phyloP scores from a whole-genome alignment of 495 filamentous ascomycete genomes.

The Tuber calosporum region DNA sequence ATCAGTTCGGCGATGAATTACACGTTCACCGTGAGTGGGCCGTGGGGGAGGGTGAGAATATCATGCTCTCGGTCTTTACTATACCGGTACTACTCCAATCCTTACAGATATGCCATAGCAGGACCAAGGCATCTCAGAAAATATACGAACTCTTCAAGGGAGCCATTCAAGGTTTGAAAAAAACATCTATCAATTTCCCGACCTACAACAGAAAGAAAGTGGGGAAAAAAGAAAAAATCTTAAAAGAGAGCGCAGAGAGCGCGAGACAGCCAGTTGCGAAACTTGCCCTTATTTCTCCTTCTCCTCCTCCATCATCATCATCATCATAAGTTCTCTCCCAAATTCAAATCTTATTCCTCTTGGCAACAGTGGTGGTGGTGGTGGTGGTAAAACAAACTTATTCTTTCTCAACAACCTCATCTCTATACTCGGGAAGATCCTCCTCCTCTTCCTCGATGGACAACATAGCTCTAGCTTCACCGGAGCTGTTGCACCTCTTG shows the following conservation, averaged over 20 bases:
- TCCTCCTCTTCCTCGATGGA: conserved; percentile 13
- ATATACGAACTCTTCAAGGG: background rate
- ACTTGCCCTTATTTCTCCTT: background rate
- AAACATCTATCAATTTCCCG: background rate
- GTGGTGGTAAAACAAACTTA: conserved; percentile 1
- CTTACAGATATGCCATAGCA: background rate
- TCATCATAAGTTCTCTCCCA: too few species aligned
- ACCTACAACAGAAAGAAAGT: background rate
- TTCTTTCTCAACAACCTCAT: conserved; percentile 26
- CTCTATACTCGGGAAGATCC: conserved; percentile 22
- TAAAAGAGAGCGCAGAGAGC: background rate
- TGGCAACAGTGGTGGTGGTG: background rate
- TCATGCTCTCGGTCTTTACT: background rate
- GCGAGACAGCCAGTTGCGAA: background rate
- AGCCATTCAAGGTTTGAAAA: background rate
- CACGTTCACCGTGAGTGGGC: background rate
- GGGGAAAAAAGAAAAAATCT: background rate
- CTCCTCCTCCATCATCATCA: background rate
- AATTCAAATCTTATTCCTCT: background rate
- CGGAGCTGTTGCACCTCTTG: background rate
- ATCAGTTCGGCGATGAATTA: background rate
- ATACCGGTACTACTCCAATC: background rate
- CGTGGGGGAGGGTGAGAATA: background rate
- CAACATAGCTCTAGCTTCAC: conserved; percentile 24
- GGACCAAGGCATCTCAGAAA: background rate